phyloP scores from a whole-genome alignment of 441 rosid genomes.

The Erodium trifolium region DNA sequence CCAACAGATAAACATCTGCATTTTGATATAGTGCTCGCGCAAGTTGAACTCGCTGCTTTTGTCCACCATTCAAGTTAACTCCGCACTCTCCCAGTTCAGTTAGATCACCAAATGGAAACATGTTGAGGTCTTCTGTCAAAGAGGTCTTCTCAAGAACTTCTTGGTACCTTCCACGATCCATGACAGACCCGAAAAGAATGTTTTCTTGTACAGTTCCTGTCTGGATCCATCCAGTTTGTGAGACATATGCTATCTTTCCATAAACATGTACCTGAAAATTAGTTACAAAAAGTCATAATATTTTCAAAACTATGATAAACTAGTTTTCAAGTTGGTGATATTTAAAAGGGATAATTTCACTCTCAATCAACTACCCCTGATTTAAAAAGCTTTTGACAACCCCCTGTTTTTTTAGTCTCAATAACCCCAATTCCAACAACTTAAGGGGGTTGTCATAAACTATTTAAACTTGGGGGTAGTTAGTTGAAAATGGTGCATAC shows the following conservation, averaged over 20 bases:
- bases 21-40: conserved; percentile 49
- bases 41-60: conserved; percentile 48
- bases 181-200: conserved; percentile 40
- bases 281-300: background rate
- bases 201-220: conserved; percentile 41
- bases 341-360: too few relatives aligned
- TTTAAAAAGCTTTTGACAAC: too few relatives aligned
- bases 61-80: conserved; percentile 48
- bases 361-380: too few relatives aligned
- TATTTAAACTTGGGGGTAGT: too few relatives aligned
- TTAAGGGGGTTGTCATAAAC: too few relatives aligned
- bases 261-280: conserved; percentile 27
- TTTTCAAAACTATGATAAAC: too few relatives aligned
- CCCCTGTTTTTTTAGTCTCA: too few relatives aligned
- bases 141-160: conserved; percentile 30
- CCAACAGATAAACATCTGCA: conserved; percentile 48
- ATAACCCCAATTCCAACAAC: too few relatives aligned
- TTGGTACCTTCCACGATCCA: conserved; percentile 30
- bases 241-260: conserved; percentile 43
- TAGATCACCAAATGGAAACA: conserved; percentile 38
- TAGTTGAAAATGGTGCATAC: too few relatives aligned
- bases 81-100: conserved; percentile 51
- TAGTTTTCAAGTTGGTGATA: too few relatives aligned
- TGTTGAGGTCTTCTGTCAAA: conserved; percentile 34
- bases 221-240: conserved; percentile 53